A percentile compares a stretch with the other conserved stretches of the same genome.
Conservation (phyloP, 768 basidiomycete genomes). For the Boletus vinaceobasis region DNA sequence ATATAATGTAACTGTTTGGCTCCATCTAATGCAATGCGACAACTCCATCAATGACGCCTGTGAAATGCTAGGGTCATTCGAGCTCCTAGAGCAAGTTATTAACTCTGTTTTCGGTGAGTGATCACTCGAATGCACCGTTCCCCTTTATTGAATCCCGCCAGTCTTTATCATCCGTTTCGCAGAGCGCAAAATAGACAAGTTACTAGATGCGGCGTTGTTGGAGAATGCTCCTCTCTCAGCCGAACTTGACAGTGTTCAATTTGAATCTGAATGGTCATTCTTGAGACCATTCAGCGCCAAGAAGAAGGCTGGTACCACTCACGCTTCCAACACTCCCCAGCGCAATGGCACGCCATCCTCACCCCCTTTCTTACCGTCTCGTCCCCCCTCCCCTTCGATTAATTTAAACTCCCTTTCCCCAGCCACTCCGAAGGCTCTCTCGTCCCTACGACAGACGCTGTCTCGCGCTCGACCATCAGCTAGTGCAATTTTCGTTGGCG, state of each 20-base stretch:
- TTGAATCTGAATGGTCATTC: slow-evolving; percentile 96
- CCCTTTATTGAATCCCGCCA: slow-evolving; percentile 28
- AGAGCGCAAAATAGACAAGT: slow-evolving; percentile 82
- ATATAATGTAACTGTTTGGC: slow-evolving; percentile 85
- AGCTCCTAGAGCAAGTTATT: slow-evolving; percentile 86
- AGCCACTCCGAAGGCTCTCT: slow-evolving; percentile 52
- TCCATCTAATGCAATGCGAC: slow-evolving; percentile 89
- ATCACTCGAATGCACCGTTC: background rate
- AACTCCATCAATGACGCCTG: slow-evolving; percentile 73
- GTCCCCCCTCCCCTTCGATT: slow-evolving; percentile 53
- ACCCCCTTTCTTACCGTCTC: slow-evolving; percentile 46
- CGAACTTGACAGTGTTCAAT: slow-evolving; percentile 79
- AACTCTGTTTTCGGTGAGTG: slow-evolving; percentile 88
- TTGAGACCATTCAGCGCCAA: slow-evolving; percentile 68
- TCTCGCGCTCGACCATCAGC: slow-evolving; percentile 52
- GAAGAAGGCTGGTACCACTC: slow-evolving; percentile 41
- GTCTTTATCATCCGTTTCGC: slow-evolving; percentile 94
- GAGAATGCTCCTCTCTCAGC: slow-evolving; percentile 77
- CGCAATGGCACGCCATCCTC: slow-evolving; percentile 40
- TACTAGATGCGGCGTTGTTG: slow-evolving; percentile 79
- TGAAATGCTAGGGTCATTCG: slow-evolving; percentile 79
- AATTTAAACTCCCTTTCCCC: slow-evolving; percentile 41
- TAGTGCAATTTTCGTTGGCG: slow-evolving; percentile 48
- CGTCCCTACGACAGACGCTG: slow-evolving; percentile 67
- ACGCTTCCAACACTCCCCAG: slow-evolving; percentile 30